Evolutionary conservation across 805 yeast genomes (phyloP).

Genomic region (Metschnikowia rubicola): DNA sequence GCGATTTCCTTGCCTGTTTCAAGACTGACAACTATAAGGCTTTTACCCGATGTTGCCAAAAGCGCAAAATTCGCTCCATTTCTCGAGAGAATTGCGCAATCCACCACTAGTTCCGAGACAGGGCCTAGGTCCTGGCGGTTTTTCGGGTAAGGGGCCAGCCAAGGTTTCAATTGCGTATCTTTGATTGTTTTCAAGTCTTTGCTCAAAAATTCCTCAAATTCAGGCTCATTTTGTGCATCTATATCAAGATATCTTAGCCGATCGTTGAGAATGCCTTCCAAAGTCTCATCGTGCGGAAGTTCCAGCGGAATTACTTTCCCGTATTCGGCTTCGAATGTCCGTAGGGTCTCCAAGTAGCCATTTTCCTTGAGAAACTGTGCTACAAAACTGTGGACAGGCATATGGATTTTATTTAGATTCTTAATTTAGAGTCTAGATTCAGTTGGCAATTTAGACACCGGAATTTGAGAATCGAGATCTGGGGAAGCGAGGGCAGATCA

Average conservation of each 20-base stretch:
- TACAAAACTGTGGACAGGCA: slow-evolving; percentile 37
- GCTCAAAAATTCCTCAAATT: slow-evolving; percentile 3
- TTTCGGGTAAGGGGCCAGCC: slow-evolving; percentile 34
- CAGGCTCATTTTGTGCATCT: slow-evolving; percentile 5
- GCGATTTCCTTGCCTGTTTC: slow-evolving; percentile 8
- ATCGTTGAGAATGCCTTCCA: slow-evolving; percentile 34
- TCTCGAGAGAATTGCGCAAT: slow-evolving; percentile 11
- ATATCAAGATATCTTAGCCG: slow-evolving; percentile 14
- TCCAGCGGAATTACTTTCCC: slow-evolving; percentile 30
- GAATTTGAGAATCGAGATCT: too few relatives aligned
- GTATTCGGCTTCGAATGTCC: slow-evolving; percentile 45
- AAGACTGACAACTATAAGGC: slow-evolving; percentile 19
- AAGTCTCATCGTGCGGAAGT: slow-evolving; percentile 29
- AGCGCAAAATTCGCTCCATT: slow-evolving; percentile 6
- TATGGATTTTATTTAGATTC: background rate
- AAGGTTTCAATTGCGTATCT: slow-evolving; percentile 17
- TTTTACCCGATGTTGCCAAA: slow-evolving; percentile 20
- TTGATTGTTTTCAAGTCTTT: slow-evolving; percentile 12
- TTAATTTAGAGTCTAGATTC: background rate
- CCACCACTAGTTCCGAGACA: slow-evolving; percentile 24
- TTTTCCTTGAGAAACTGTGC: slow-evolving; percentile 59
- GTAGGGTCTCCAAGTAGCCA: slow-evolving; percentile 44
- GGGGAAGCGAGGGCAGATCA: background rate
- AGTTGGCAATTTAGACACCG: background rate
- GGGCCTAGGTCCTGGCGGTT: slow-evolving; percentile 6